These are phyloP conservation scores for Daedaleopsis nitida DNA, from an alignment of 768 basidiomycete genomes.

Conservation along the genomic window DNA sequence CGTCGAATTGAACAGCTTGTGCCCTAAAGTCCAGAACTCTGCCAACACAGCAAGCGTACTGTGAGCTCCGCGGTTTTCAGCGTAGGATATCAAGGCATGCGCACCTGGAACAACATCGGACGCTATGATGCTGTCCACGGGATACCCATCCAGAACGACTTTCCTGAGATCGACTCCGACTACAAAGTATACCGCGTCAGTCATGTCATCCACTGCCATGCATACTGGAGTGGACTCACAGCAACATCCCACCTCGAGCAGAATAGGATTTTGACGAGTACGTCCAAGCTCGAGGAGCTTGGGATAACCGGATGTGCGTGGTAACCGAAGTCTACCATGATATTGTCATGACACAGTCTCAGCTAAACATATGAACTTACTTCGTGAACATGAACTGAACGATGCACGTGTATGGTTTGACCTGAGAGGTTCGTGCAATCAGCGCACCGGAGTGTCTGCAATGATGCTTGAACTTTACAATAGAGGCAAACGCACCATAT, in stretches of 20 bases:
- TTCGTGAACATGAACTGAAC: slow-evolving; percentile 21
- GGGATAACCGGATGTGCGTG: slow-evolving; percentile 26
- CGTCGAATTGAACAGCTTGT: slow-evolving; percentile 57
- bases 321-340: slow-evolving; percentile 24
- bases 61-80: no score
- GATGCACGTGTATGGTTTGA: slow-evolving; percentile 31
- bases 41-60: background rate
- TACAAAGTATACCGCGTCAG: slow-evolving; percentile 6
- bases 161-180: slow-evolving; percentile 47
- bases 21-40: slow-evolving; percentile 67
- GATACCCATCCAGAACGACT: slow-evolving; percentile 45
- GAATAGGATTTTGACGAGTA: slow-evolving; percentile 38
- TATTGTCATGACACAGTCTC: background rate
- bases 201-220: background rate
- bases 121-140: slow-evolving; percentile 38
- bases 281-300: slow-evolving; percentile 38
- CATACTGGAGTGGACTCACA: slow-evolving; percentile 30
- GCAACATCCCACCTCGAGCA: slow-evolving; percentile 50
- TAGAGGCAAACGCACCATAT: slow-evolving; percentile 15
- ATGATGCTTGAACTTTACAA: background rate
- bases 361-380: slow-evolving; percentile 1
- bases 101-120: slow-evolving; percentile 42
- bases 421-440: slow-evolving; percentile 7
- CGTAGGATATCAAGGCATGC: no score
- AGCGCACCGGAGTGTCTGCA: background rate